Base-by-base conservation (phyloP, 139 green algal species). In the Asterochloris sp. region DNA sequence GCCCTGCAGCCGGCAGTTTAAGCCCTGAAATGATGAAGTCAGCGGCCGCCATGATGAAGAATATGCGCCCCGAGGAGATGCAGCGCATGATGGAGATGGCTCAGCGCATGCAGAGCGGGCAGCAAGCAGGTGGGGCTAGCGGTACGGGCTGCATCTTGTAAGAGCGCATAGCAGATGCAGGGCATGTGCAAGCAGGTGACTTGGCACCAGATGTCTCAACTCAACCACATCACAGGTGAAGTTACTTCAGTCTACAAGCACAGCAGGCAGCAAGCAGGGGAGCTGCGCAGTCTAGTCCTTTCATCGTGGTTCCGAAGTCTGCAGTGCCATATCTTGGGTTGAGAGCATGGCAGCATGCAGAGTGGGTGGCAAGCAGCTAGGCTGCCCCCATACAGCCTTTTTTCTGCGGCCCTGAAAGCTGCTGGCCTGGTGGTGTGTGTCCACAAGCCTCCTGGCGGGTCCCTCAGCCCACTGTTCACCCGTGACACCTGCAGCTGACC, bases 51-150 rank as follows among this genome's bases (percentile, higher is more conserved):
- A 80, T 80, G 76, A 80, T 80, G 76, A 54, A 61, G 60, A 80
- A 29, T 21, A 69, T 80, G 76, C 68, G 60, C 11, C 76, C 76
- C 24, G 54, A 80, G 24, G 68, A 69, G 76, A 80, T 80, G 76
- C 76, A 80, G 26, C 67, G 76, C 76, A 80, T 80, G 76, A 69
- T 80, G 76, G n/a, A n/a, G 6, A 80, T 80, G 76, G 76, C 76
- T 54, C 10, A 10, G 24, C 67, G 60, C 60, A 54, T n/a, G 38
- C 60, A 62, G 23, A n/a, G 60, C 47, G 76, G 60, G 21, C 21
- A 21, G 19, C 21, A 26, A 24, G n/a, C 54, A 23, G 54, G 54
- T 62, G 38, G 15, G 19, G 12, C 74, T 29, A 23, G 47, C 13
- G 10, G 11, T 67, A 12, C 38, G 38, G 54, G 60, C 24, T n/a